Conservation (phyloP, 2,329 filamentous ascomycete species). For the Exophiala phaeomuriformis region DNA sequence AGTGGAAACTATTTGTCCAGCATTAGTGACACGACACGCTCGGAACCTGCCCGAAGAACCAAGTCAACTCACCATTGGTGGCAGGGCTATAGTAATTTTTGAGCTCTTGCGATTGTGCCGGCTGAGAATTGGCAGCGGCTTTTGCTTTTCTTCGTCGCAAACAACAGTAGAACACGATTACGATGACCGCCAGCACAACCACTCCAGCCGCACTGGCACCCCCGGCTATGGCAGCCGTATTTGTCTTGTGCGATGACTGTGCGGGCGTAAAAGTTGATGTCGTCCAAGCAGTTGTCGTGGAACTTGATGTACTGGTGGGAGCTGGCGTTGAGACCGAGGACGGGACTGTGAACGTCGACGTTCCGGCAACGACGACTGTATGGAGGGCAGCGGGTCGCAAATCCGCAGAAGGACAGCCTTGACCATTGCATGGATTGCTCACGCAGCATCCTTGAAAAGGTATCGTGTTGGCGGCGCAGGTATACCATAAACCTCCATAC, state of each 20-base stretch:
- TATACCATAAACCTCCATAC: constrained; percentile 19
- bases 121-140: background rate
- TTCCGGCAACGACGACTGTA: constrained; percentile 14
- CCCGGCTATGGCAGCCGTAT: constrained; percentile 9
- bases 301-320: background rate
- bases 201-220: constrained; percentile 9
- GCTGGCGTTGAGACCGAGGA: constrained; percentile 7
- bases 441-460: constrained; percentile 17
- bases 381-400: constrained; percentile 11
- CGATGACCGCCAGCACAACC: constrained; percentile 3
- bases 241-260: background rate
- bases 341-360: constrained; percentile 15
- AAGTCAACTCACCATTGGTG: background rate
- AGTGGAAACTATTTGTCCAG: constrained; percentile 1
- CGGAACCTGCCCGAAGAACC: too few relatives aligned
- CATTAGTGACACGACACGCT: background rate
- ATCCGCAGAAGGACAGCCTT: constrained; percentile 12
- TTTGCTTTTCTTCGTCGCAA: constrained; percentile 9
- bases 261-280: constrained; percentile 1
- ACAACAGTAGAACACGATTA: constrained; percentile 2
- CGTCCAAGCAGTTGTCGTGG: background rate
- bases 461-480: constrained; percentile 13
- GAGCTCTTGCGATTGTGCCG: background rate
- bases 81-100: constrained; percentile 5
- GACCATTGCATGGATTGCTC: constrained; percentile 18